These are phyloP conservation scores for Fusarium lateritium DNA, from an alignment of 2,329 filamentous ascomycete genomes.

Conservation along the genomic window DNA sequence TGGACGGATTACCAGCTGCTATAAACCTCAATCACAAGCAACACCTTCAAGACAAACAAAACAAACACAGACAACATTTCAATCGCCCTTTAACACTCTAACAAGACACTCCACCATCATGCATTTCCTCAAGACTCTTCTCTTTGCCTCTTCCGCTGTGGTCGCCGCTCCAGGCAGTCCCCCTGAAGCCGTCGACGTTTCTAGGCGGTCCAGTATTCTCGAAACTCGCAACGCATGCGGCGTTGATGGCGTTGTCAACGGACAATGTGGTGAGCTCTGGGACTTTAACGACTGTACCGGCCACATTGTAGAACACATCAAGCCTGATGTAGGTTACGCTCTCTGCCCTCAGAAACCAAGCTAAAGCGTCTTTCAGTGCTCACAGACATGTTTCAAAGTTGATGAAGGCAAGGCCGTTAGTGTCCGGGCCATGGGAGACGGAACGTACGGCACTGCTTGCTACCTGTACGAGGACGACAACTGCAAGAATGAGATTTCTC, in stretches of 20 bases:
- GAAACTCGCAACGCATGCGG: background rate
- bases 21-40: background rate
- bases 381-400: background rate
- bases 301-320: background rate
- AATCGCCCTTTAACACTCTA: background rate
- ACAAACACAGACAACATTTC: background rate
- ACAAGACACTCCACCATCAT: background rate
- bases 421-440: conserved; percentile 3
- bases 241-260: background rate
- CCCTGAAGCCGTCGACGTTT: background rate
- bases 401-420: background rate
- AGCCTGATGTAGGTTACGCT: background rate
- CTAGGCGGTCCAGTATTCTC: background rate
- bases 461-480: conserved; percentile 3
- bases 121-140: background rate
- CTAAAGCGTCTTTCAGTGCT: background rate
- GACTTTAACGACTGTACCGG: background rate
- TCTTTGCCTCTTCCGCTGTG: background rate
- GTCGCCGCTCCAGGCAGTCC: background rate
- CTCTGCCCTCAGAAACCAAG: background rate
- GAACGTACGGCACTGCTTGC: background rate
- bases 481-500: background rate
- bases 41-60: background rate
- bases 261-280: conserved; percentile 1
- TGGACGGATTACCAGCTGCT: background rate